phyloP scores from a whole-genome alignment of 164 flowering plant species.

The Kalanchoe fedtschenkoi region DNA sequence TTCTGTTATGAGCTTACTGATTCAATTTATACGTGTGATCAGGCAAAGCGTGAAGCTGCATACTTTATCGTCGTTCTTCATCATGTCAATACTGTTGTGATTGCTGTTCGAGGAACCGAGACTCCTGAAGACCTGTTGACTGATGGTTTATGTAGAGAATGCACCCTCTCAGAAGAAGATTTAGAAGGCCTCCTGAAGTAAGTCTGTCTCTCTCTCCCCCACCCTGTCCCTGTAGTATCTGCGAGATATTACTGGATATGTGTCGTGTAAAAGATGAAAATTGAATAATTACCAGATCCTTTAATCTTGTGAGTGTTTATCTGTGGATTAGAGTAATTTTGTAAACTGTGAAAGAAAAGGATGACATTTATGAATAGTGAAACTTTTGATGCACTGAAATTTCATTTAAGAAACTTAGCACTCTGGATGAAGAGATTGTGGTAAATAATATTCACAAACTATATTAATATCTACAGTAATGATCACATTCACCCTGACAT shows the following conservation, averaged over 20 bases:
- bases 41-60: constrained; percentile 70
- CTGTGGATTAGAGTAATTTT: no score
- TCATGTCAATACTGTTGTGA: constrained; percentile 45
- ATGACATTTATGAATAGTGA: no score
- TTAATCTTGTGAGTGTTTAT: no score
- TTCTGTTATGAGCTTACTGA: background rate
- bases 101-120: constrained; percentile 86
- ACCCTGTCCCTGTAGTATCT: background rate
- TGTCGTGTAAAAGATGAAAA: no score
- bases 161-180: constrained; percentile 47
- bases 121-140: constrained; percentile 88
- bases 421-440: background rate
- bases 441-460: background rate
- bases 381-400: no score
- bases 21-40: constrained; percentile 5
- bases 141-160: constrained; percentile 72
- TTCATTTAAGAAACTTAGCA: background rate
- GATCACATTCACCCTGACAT: constrained; percentile 22
- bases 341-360: no score
- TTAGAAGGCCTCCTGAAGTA: constrained; percentile 65
- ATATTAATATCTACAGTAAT: constrained; percentile 27
- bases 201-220: constrained; percentile 19
- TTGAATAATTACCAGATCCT: no score
- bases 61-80: constrained; percentile 67
- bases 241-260: background rate